These are phyloP conservation scores for Colletotrichum musae DNA, from an alignment of 2,329 filamentous ascomycete species.

Conservation along the genomic window DNA sequence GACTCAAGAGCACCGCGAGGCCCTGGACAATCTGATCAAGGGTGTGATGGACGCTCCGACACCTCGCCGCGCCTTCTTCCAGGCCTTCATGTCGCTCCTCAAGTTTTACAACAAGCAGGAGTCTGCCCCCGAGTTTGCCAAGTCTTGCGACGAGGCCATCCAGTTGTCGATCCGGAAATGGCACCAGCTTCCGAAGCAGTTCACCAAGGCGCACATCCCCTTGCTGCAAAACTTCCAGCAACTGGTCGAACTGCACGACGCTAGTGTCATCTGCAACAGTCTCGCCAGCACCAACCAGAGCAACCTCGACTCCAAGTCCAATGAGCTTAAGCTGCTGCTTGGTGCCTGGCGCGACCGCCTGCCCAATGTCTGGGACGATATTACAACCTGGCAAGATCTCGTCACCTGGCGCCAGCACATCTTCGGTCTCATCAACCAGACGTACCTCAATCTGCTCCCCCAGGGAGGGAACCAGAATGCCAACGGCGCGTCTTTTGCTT, in stretches of 20 bases:
- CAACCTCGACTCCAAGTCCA: constrained; percentile 94
- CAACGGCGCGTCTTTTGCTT: constrained; percentile 93
- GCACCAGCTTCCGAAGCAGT: constrained; percentile 95
- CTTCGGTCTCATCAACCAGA: constrained; percentile 95
- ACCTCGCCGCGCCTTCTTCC: constrained; percentile 94
- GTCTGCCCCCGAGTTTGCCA: constrained; percentile 83
- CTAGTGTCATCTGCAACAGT: constrained; percentile 95
- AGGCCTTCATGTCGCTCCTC: constrained; percentile 96
- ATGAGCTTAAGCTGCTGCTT: constrained; percentile 93
- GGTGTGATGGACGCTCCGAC: constrained; percentile 98
- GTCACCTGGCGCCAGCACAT: constrained; percentile 99
- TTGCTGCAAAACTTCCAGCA: constrained; percentile 98
- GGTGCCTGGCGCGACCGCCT: constrained; percentile 96
- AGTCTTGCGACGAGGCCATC: constrained; percentile 95
- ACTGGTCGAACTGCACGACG: constrained; percentile 96
- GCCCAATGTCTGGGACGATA: constrained; percentile 99
- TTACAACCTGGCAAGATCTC: constrained; percentile 98
- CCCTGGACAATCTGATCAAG: constrained; percentile 93
- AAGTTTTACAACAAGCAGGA: constrained; percentile 95
- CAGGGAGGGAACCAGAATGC: constrained; percentile 81
- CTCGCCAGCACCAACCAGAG: constrained; percentile 84
- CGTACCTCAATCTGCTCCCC: constrained; percentile 89
- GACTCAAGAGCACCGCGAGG: constrained; percentile 86
- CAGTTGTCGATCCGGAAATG: constrained; percentile 98
- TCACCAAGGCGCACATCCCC: constrained; percentile 96